Evolutionary conservation across 129 eudicot genomes (phyloP).

Genomic region (Lactuca sativa): DNA sequence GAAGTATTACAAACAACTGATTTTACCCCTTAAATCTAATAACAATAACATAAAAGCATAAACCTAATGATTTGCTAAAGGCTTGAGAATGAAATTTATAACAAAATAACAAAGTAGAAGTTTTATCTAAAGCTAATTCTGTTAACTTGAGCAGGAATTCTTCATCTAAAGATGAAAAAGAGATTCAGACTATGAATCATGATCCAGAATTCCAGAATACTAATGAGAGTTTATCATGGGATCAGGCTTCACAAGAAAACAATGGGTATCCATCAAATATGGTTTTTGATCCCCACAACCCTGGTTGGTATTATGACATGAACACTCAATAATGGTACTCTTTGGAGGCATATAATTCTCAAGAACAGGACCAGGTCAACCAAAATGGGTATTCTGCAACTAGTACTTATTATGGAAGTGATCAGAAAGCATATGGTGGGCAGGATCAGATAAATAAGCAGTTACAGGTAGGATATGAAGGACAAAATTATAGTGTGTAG

Average conservation of each 20-base stretch:
- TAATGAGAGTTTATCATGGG: slow-evolving; percentile 49
- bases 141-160: no score
- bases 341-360: slow-evolving; percentile 57
- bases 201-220: not conserved
- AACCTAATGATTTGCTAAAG: no score
- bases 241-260: slow-evolving; percentile 49
- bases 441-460: slow-evolving; percentile 31
- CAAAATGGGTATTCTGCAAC: slow-evolving; percentile 47
- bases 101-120: no score
- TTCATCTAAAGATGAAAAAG: no score
- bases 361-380: slow-evolving; percentile 41
- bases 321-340: slow-evolving; percentile 67
- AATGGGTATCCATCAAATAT: slow-evolving; percentile 79
- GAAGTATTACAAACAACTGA: no score
- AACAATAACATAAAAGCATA: no score
- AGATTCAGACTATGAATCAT: no score
- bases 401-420: slow-evolving; percentile 24
- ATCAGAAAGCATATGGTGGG: slow-evolving; percentile 1
- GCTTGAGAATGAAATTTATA: no score
- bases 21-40: no score
- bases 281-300: slow-evolving; percentile 89
- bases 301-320: slow-evolving; percentile 94
- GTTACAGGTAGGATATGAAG: not conserved
- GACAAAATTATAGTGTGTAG: slow-evolving; percentile 32
- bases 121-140: no score